Percentiles rank a stretch among this genome's conserved stretches.
Evolutionary conservation across 805 yeast genomes (phyloP).

Genomic region (Pichia heedii): DNA sequence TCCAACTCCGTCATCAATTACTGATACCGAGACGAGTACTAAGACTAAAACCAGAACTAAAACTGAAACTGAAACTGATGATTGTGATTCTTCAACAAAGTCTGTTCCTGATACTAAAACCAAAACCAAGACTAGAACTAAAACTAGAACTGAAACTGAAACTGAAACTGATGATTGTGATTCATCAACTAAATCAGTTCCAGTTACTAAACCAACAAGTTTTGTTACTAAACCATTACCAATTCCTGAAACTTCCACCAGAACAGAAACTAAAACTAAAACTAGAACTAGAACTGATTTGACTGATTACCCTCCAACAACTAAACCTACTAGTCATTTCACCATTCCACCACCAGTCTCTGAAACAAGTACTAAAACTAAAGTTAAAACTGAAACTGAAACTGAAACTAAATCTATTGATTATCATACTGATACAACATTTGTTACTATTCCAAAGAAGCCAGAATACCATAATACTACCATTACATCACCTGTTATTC

Average conservation of each 20-base stretch:
- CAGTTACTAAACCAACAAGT: not conserved
- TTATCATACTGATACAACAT: too few relatives aligned
- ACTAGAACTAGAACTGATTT: not conserved
- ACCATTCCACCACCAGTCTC: not conserved
- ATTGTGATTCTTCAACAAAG: not conserved
- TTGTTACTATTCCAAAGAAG: too few relatives aligned
- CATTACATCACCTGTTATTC: not conserved
- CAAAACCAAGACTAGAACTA: not conserved
- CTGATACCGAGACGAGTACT: too few relatives aligned
- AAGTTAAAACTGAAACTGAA: too few relatives aligned
- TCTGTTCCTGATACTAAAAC: not conserved
- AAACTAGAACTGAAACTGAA: not conserved
- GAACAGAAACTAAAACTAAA: not conserved
- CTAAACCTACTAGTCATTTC: too few relatives aligned
- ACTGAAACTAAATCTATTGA: too few relatives aligned
- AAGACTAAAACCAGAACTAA: not conserved
- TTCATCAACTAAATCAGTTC: conserved; percentile 1
- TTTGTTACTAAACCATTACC: not conserved
- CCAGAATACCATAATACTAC: not conserved
- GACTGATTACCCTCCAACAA: not conserved
- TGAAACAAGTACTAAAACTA: not conserved
- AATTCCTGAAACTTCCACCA: not conserved
- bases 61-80: not conserved
- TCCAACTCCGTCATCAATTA: not conserved
- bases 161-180: conserved; percentile 3